Base-by-base conservation (phyloP, 1,139 yeast species). In the Scheffersomyces lignicola region DNA sequence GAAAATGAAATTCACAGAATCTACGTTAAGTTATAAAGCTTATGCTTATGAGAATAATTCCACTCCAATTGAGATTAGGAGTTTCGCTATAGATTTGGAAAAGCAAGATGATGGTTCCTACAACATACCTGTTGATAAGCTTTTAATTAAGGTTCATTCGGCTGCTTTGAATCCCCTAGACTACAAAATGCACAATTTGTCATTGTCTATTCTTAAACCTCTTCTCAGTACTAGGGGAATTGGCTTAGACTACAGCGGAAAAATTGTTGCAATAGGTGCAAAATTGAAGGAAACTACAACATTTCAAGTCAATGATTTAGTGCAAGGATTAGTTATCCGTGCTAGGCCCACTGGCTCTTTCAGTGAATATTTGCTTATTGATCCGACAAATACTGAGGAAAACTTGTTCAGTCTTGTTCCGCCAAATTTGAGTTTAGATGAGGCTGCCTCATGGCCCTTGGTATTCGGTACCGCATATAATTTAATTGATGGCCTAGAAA, bases 101-200 rank as follows among this genome's bases (percentile, higher is more conserved):
- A 56, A 59, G 33, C 44, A 56, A 35, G 15, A 33, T 16, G 62
- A 66, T 12, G 48, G 74, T 55, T 35, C 60, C 50, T 45, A 60
- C 62, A 47, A 62, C 50, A 49, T 60, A 45, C 32, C 76, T 12
- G 54, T 64, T 10, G 60, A 68, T 37, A 68, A 76, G 38, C 53
- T 83, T 5, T 66, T 85, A 15, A 69, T 87, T 17, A 77, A 80
- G 48, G 76, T 83, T 16, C 65, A 63, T 27, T 69, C 78, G 12
- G 81, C 80, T 1, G 73, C 84, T 0, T 60, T 83, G 34, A 86
- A 84, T 48, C 94, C 95, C 0, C 67, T 83, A 30, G 95, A 86
- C 54, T 44, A 74, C 35, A 62, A 80, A 36, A 49, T 81, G 32
- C 63, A 69, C 47, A 64, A 69, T 39, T 51, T 49, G 3, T 64